Evolutionary conservation across 164 flowering plant genomes (phyloP).

Genomic region (Vitis amurensis): DNA sequence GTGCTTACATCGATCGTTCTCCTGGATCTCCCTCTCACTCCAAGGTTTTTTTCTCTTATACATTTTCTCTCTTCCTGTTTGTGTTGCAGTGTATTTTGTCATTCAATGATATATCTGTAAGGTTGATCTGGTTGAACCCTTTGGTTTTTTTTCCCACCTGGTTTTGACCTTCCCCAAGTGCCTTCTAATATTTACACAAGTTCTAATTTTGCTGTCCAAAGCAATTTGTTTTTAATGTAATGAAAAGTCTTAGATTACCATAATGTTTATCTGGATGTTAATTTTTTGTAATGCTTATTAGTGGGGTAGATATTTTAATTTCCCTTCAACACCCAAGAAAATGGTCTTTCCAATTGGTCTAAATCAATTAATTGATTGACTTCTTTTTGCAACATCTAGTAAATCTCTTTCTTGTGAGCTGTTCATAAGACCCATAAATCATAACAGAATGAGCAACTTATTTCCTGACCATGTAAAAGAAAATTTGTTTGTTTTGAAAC

Average conservation of each 20-base stretch:
- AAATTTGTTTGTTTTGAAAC: too few species aligned
- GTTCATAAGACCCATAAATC: not conserved
- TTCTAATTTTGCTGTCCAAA: too few species aligned
- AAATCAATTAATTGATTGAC: not conserved
- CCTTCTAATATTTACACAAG: not conserved
- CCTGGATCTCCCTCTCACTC: slow-evolving; percentile 81
- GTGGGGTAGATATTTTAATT: not conserved
- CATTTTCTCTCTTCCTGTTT: not conserved
- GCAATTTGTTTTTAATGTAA: not conserved
- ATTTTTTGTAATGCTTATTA: not conserved
- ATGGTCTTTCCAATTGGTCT: not conserved
- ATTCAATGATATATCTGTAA: not conserved
- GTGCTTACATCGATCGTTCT: slow-evolving; percentile 94
- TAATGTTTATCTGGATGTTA: not conserved
- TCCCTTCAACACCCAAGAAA: not conserved
- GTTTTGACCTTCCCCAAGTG: too few species aligned
- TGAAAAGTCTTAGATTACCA: not conserved
- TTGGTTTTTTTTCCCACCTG: not conserved
- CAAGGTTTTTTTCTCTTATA: slow-evolving; percentile 36
- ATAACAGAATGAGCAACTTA: too few species aligned
- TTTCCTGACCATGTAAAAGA: too few species aligned
- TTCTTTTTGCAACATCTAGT: not conserved
- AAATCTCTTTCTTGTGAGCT: not conserved
- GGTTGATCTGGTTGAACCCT: not conserved
- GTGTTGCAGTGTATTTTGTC: not conserved